A percentile compares a stretch with the other conserved stretches of the same genome.
Evolutionary conservation across 352 stramenopile genomes (phyloP).

Genomic region (Thalassiosira mediterranea): DNA sequence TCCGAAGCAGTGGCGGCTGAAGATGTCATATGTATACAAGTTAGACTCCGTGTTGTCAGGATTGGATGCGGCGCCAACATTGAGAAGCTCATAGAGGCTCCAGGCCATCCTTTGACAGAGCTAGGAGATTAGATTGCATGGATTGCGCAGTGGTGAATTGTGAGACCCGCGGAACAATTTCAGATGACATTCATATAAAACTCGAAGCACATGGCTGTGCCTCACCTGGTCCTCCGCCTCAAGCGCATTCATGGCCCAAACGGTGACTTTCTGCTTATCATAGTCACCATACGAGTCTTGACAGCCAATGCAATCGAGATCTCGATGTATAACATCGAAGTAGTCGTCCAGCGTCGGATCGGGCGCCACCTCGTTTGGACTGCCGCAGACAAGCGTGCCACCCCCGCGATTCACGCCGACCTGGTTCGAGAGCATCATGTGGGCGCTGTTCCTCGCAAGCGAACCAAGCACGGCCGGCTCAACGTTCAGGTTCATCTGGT

Average conservation of each 20-base stretch:
- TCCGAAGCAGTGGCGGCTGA: slow-evolving; percentile 78
- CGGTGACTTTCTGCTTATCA: slow-evolving; percentile 36
- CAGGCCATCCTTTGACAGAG: slow-evolving; percentile 57
- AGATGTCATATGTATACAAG: slow-evolving; percentile 76
- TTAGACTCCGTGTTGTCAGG: slow-evolving; percentile 59
- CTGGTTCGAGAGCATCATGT: slow-evolving; percentile 29
- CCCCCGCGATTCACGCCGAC: slow-evolving; percentile 4
- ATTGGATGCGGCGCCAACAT: slow-evolving; percentile 27
- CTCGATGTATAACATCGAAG: slow-evolving; percentile 21
- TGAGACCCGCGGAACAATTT: too few species aligned
- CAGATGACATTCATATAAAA: too few species aligned
- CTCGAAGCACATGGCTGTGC: not conserved
- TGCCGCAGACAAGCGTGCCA: slow-evolving; percentile 51
- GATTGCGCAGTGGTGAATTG: too few species aligned
- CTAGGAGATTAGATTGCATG: slow-evolving; percentile 36
- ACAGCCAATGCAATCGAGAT: slow-evolving; percentile 17
- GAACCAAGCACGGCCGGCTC: slow-evolving; percentile 26
- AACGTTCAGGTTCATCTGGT: slow-evolving; percentile 39
- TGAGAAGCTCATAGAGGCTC: slow-evolving; percentile 30
- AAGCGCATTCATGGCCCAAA: slow-evolving; percentile 55
- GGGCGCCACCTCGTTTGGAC: slow-evolving; percentile 48
- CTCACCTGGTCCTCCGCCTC: slow-evolving; percentile 46
- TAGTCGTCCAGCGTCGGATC: slow-evolving; percentile 34
- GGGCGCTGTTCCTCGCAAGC: slow-evolving; percentile 1
- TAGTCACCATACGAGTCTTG: slow-evolving; percentile 18